Conservation (phyloP, 495 filamentous ascomycete genomes). For the Xylaria venustula region DNA sequence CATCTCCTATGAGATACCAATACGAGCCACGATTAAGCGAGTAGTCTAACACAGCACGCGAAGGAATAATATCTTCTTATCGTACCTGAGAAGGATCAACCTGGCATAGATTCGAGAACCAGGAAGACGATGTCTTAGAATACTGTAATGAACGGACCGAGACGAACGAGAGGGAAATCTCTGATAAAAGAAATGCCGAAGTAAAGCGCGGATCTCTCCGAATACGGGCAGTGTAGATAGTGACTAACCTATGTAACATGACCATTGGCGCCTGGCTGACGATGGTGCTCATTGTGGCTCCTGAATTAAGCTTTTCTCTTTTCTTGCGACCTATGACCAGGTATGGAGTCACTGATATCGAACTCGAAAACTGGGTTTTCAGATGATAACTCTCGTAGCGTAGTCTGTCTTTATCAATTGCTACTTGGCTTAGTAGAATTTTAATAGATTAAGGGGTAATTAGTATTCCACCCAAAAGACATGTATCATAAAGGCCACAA, state of each 20-base stretch:
- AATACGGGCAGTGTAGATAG: slow-evolving; percentile 13
- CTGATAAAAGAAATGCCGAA: slow-evolving; percentile 30
- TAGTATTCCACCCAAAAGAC: no score
- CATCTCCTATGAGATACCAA: neutral
- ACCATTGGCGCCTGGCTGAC: neutral
- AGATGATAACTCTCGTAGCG: neutral
- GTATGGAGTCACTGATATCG: neutral
- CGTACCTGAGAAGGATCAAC: neutral
- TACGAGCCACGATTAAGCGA: neutral
- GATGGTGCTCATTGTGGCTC: neutral
- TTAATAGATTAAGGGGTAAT: no score
- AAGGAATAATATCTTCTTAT: neutral
- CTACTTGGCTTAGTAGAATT: no score
- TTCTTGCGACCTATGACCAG: neutral
- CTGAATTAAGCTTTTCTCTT: neutral
- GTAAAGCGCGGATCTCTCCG: slow-evolving; percentile 27
- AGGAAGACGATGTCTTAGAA: slow-evolving; percentile 4
- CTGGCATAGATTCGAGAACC: neutral
- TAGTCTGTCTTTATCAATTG: neutral
- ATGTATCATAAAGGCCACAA: no score
- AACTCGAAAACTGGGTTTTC: neutral
- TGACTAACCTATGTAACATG: slow-evolving; percentile 16
- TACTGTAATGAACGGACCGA: slow-evolving; percentile 24
- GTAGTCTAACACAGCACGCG: neutral
- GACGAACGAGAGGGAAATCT: slow-evolving; percentile 20